Base-by-base conservation (phyloP, 2,329 filamentous ascomycete species). In the Lecanosticta acicola region DNA sequence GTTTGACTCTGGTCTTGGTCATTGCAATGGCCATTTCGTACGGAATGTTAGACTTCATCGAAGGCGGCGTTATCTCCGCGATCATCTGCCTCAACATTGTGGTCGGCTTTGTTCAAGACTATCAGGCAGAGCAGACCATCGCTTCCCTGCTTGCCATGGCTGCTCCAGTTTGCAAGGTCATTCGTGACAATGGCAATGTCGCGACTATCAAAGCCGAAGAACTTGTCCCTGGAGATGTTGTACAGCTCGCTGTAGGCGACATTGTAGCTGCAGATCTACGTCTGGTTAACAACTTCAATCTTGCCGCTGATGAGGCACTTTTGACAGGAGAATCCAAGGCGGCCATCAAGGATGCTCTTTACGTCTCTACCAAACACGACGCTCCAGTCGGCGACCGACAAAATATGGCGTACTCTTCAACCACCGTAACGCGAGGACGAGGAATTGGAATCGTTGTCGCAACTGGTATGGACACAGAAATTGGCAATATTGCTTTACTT, bases 261-360 rank as follows among this genome's bases (percentile, higher is more conserved):
- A 80, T 84, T 39, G 74, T 86, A 29, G 82, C 84, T 3, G 84
- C 83, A 26, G 84, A 87, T 65, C 68, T 86, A 43, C 49, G 68
- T 18, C 63, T 78, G 1, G 64, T 82, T 47, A 76, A 83, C 50
- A 78, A 78, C 45, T 79, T 89, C 66, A 91, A 91, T 64, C 72
- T 89, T 50, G 85, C 85, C 42, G 84, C 82, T 45, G 85, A 91
- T 48, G 83, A 86, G 62, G 81, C 83, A 9, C 71, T 84, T 20
- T 72, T 87, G 20, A 87, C 83, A 2, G 84, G 83, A 55, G 83
- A 87, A 66, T 84, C 83, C 13, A 66, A 84, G 14, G 78, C 61
- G 5, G 56, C 61, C 19, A 53, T 50, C 38, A 65, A 66, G 47
- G 54, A 58, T 16, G 50, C 57, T 24, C 58, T 62, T 10, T 49